Percentiles rank a stretch among this genome's conserved stretches.
Conservation (phyloP, 2,329 filamentous ascomycete genomes). For the Colletotrichum orchidophilum region DNA sequence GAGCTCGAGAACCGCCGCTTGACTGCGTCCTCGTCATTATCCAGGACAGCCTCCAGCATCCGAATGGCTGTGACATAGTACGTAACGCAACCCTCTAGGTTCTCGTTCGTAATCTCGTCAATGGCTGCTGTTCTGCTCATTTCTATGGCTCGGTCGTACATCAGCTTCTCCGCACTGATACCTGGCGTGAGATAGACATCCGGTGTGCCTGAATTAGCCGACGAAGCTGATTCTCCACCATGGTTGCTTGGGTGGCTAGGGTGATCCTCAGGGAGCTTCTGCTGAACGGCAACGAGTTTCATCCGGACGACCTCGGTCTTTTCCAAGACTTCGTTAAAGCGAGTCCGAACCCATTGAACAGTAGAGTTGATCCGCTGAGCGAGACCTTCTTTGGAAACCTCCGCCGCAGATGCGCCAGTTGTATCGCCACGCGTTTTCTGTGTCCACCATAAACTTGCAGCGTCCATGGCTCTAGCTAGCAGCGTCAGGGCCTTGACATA, state of each 20-base stretch:
- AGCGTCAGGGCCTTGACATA: constrained; percentile 95
- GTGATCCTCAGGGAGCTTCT: constrained; percentile 83
- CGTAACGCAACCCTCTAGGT: constrained; percentile 87
- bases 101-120: constrained; percentile 93
- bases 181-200: constrained; percentile 87
- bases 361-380: constrained; percentile 83
- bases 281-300: constrained; percentile 87
- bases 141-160: constrained; percentile 97
- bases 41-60: constrained; percentile 94
- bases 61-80: constrained; percentile 93
- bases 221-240: constrained; percentile 64
- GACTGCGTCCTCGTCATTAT: constrained; percentile 74
- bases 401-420: constrained; percentile 54
- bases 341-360: constrained; percentile 92
- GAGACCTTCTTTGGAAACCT: constrained; percentile 51
- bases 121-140: constrained; percentile 96
- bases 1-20: constrained; percentile 49
- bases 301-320: constrained; percentile 95
- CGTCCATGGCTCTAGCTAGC: constrained; percentile 93
- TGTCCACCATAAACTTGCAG: constrained; percentile 91
- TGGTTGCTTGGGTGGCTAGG: constrained; percentile 87
- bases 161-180: constrained; percentile 93
- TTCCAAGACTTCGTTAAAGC: constrained; percentile 97
- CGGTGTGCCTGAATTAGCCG: constrained; percentile 73
- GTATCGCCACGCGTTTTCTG: constrained; percentile 76